These are phyloP conservation scores for Arabidopsis arenosa DNA, from an alignment of 345 rosid genomes.

Conservation along the genomic window DNA sequence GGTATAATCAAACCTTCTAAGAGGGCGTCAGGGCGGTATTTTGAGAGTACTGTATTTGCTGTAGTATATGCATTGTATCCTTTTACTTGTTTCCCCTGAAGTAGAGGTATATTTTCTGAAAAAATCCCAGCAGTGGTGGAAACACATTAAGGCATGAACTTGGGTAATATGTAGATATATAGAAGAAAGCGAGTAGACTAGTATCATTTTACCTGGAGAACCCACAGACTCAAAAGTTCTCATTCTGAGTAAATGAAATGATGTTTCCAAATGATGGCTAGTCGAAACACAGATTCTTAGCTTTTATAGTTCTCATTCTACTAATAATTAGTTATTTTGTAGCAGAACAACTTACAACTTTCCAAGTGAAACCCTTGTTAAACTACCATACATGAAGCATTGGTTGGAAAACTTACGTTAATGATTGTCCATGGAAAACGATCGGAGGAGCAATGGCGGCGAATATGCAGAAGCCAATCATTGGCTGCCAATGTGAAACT, in stretches of 20 bases:
- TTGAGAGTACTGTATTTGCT: conserved; percentile 5
- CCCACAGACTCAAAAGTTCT: conserved; percentile 82
- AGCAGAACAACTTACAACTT: conserved; percentile 11
- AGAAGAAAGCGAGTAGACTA: conserved; percentile 18
- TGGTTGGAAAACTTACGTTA: conserved; percentile 70
- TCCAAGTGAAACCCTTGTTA: not conserved
- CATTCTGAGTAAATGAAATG: not conserved
- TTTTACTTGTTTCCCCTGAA: conserved; percentile 28
- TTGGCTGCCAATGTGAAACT: conserved; percentile 57
- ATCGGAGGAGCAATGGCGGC: conserved; percentile 98
- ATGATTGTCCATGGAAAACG: conserved; percentile 85
- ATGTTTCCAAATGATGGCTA: not conserved
- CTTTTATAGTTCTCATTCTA: not conserved
- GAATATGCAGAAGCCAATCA: conserved; percentile 81
- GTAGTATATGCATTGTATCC: conserved; percentile 19
- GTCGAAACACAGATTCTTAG: conserved; percentile 5
- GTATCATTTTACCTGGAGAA: conserved; percentile 71
- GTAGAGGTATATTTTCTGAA: conserved; percentile 31
- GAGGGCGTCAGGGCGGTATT: not conserved
- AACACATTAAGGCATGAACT: conserved; percentile 16
- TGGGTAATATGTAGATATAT: not conserved
- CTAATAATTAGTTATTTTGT: not conserved
- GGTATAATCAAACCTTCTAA: conserved; percentile 22
- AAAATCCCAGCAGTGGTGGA: not conserved
- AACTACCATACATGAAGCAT: conserved; percentile 15